Evolutionary conservation across 495 filamentous ascomycete species (phyloP).

Genomic region (Filosporella fistucella): DNA sequence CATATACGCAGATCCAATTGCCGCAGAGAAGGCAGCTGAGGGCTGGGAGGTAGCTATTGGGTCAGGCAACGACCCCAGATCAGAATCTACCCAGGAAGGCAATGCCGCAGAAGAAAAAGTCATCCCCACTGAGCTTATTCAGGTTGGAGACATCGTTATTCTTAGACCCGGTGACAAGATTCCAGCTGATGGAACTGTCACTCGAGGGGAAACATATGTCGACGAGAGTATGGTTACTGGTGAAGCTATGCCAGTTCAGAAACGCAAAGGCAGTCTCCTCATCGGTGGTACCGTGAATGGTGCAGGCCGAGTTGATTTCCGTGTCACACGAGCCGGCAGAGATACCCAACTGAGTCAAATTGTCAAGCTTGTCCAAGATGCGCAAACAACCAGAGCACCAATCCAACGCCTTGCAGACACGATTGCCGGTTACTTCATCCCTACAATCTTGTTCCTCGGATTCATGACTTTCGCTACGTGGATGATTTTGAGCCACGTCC

Average conservation of each 20-base stretch:
- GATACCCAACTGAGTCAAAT: constrained; percentile 98
- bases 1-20: constrained; percentile 95
- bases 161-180: constrained; percentile 95
- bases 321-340: constrained; percentile 85
- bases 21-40: constrained; percentile 84
- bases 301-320: constrained; percentile 84
- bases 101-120: constrained; percentile 71
- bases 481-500: constrained; percentile 90
- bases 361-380: constrained; percentile 93
- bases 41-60: constrained; percentile 50
- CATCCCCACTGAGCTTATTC: constrained; percentile 91
- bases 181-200: constrained; percentile 85
- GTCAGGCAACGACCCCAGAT: constrained; percentile 36
- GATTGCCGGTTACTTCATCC: constrained; percentile 93
- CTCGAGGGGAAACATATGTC: constrained; percentile 85
- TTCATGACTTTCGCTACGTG: constrained; percentile 82
- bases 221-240: constrained; percentile 99
- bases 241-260: constrained; percentile 89
- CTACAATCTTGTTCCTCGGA: constrained; percentile 79
- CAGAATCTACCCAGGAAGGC: constrained; percentile 34
- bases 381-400: constrained; percentile 88
- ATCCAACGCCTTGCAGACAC: constrained; percentile 93
- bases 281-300: constrained; percentile 98
- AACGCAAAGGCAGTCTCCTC: constrained; percentile 70
- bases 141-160: constrained; percentile 90